phyloP scores from a whole-genome alignment of 2,329 filamentous ascomycete species.

The Alternaria sp. region DNA sequence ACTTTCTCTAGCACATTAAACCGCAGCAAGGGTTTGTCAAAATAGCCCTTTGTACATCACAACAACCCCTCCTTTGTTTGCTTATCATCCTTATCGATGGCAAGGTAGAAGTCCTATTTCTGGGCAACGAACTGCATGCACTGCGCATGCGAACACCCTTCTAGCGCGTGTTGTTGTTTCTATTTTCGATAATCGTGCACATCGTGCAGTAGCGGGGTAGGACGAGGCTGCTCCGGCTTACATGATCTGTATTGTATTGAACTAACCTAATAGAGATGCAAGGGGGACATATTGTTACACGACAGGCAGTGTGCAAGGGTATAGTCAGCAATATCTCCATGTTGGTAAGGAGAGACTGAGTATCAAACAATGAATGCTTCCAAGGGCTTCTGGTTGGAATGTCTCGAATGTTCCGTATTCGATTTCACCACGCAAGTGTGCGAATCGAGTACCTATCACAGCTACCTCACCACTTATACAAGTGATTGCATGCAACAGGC shows the following conservation, averaged over 20 bases:
- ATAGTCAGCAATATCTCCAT: neutral
- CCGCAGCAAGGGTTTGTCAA: neutral
- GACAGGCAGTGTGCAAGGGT: neutral
- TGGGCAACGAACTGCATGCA: constrained; percentile 16
- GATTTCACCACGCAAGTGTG: too few relatives aligned
- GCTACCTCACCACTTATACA: neutral
- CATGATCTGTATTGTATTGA: constrained; percentile 9
- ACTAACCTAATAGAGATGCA: constrained; percentile 1
- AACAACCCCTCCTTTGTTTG: neutral
- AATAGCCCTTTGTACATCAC: neutral
- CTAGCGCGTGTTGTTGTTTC: constrained; percentile 7
- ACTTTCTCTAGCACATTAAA: neutral
- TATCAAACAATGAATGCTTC: too few relatives aligned
- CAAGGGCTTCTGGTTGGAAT: fast-evolving
- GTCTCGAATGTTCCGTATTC: fast-evolving
- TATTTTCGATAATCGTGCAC: neutral
- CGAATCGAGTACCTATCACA: too few relatives aligned
- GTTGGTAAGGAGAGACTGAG: neutral
- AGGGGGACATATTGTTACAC: neutral
- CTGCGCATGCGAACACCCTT: constrained; percentile 22
- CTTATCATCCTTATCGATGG: neutral
- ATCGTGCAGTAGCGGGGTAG: neutral
- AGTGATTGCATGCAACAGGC: fast-evolving
- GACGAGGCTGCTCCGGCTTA: constrained; percentile 6
- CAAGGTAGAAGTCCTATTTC: neutral